Percentiles rank a stretch among this genome's conserved stretches.
These are phyloP conservation scores for Geranomyces michiganensis DNA, from an alignment of 192 early-diverging fungal species.

Conservation along the genomic window DNA sequence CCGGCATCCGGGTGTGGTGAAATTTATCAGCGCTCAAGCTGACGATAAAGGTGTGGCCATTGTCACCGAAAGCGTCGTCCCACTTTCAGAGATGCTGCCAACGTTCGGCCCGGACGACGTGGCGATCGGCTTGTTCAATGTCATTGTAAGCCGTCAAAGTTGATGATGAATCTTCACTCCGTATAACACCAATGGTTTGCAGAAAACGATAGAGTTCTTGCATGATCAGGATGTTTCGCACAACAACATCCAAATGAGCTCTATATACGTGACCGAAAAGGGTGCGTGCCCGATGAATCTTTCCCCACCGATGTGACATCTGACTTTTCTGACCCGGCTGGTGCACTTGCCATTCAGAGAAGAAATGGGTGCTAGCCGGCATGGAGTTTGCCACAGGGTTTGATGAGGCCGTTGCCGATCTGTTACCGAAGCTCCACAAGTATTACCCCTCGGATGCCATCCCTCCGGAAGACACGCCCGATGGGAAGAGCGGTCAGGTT, in stretches of 20 bases:
- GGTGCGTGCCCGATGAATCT: not conserved
- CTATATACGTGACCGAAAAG: constrained; percentile 35
- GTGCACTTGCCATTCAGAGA: not conserved
- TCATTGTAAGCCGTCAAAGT: constrained; percentile 23
- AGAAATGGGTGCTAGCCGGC: constrained; percentile 42
- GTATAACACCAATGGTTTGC: not conserved
- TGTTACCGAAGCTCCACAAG: constrained; percentile 23
- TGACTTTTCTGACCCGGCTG: not conserved
- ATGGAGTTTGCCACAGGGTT: constrained; percentile 38
- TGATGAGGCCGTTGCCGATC: constrained; percentile 16
- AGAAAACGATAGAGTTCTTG: constrained; percentile 44
- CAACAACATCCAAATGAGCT: constrained; percentile 44
- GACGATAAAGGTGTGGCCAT: constrained; percentile 33
- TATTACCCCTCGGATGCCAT: constrained; percentile 20
- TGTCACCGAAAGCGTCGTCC: constrained; percentile 43
- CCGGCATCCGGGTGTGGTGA: constrained; percentile 43
- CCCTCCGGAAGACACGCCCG: constrained; percentile 27
- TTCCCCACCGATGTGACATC: no score
- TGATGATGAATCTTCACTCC: not conserved
- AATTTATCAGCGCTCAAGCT: constrained; percentile 29
- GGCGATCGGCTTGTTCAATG: constrained; percentile 31
- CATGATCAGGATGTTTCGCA: constrained; percentile 42
- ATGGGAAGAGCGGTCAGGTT: not conserved
- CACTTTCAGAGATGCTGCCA: constrained; percentile 25
- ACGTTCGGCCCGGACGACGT: constrained; percentile 38